Base-by-base conservation (phyloP, 345 rosid genomes). In the Hibiscus tridactylites region DNA sequence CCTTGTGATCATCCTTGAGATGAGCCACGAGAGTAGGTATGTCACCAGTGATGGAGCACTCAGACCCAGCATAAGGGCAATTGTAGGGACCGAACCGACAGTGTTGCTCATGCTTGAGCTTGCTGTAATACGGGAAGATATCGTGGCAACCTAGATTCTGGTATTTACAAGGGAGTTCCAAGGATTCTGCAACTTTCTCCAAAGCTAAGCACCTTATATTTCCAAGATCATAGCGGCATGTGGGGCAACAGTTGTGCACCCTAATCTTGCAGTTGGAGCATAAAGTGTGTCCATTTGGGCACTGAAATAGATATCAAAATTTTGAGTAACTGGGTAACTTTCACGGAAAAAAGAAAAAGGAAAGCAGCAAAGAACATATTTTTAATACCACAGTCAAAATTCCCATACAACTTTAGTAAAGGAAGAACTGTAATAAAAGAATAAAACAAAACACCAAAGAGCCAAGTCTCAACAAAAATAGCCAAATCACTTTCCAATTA, bases 41-140 rank as follows among this genome's bases (percentile, higher is more conserved):
- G 76, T 89, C 90, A 65, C 98, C 91, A 2, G 81, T 80, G 79
- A 79, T 63, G 0, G 82, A 74, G 79, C 98, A 90, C 84, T 88
- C 96, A 0, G 91, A 84, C 52, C 93, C 96, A 69, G 90, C 89
- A 73, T 90, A 85, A 0, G 96, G 98, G 67, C 96, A 92, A 71
- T 75, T 82, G 77, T 87, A 92, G 6, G 93, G 90, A 70, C 79
- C 84, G 73, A 82, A 88, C 47, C 70, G 75, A 66, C 91, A 85
- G 15, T 80, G 80, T 72, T 83, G 84, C 78, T 89, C 91, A 46
- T 89, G 91, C 81, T 84, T 84, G 46, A 84, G 83, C 80, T 86
- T 86, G 81, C 85, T 73, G 71, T 83, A 86, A 58, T 86, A 86
- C 37, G 87, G 90, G 68, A 83, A 86, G 54, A 88, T 82, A 70